Base-by-base conservation (phyloP, 495 filamentous ascomycete genomes). In the Penicillium bialowiezense region DNA sequence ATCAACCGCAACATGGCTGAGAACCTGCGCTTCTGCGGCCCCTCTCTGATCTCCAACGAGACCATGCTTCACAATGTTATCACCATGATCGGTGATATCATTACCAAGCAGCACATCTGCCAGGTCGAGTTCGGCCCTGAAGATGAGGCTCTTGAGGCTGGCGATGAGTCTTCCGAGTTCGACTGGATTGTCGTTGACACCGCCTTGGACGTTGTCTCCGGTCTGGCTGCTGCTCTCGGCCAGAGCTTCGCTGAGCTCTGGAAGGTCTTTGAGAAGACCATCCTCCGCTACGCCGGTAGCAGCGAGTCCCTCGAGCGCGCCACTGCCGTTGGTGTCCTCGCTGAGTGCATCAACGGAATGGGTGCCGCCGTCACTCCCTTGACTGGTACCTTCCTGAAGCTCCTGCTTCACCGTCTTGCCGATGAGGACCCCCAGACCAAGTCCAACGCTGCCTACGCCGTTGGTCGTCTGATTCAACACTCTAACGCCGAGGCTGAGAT, bases 181-280 rank as follows among this genome's bases (percentile, higher is more conserved):
- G 93, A 97, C 71, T 97, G 93, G 93, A 80, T 95, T 20, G 84
- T 95, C 36, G 87, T 98, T 41, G 93, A 98, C 69, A 96, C 89
- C 14, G 90, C 89, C 12, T 78, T 97, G 51, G 93, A 98, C 52
- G 88, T 92, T 29, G 75, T 96, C 24, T 87, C 89, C 32, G 88
- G 87, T 23, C 77, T 98, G 23, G 83, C 92, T 14, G 80, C 79
- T 29, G 91, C 88, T 21, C 83, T 97, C 12, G 95, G 95, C 18
- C 68, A 78, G 14, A 84, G 83, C 55, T 97, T 96, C 62, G 72
- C 75, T 37, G 83, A 96, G 69, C 73, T 96, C 45, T 97, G 90
- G 89, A 93, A 91, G 74, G 77, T 91, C 29, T 95, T 96, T 57
- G 87, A 93, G 70, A 93, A 91, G 75, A 87, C 86, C 38, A 77